A percentile compares a stretch with the other conserved stretches of the same genome.
phyloP scores from a whole-genome alignment of 1,284 basidiomycete species.

The Fereydounia khargensis region DNA sequence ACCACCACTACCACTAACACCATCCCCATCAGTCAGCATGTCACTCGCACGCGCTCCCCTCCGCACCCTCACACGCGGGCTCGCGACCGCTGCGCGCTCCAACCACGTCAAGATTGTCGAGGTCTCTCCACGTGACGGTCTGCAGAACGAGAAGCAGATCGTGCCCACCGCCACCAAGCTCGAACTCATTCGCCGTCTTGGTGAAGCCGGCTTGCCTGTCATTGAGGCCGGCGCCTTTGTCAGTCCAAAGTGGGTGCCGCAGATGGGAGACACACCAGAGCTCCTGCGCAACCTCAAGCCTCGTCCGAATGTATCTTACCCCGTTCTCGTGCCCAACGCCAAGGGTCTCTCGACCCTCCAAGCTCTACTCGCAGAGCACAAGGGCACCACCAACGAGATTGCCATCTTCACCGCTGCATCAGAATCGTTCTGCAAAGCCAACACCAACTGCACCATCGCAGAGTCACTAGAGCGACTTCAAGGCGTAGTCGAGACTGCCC shows the following conservation, averaged over 20 bases:
- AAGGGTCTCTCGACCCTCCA: conserved; percentile 62
- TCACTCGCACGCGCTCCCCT: too few species aligned
- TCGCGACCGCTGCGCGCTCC: too few species aligned
- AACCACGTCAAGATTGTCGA: conserved; percentile 70
- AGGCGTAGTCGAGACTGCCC: conserved; percentile 67
- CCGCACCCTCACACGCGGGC: too few species aligned
- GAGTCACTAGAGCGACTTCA: conserved; percentile 71
- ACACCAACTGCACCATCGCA: conserved; percentile 74
- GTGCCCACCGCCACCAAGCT: conserved; percentile 75
- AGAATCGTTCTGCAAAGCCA: conserved; percentile 77
- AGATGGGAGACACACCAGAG: conserved; percentile 38
- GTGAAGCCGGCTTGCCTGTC: conserved; percentile 68
- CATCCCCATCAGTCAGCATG: too few species aligned
- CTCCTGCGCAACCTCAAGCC: conserved; percentile 67
- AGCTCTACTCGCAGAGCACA: conserved; percentile 9
- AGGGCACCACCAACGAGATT: conserved; percentile 72
- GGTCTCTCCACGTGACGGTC: conserved; percentile 85
- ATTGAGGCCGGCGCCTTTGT: conserved; percentile 92
- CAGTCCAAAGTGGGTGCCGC: conserved; percentile 73
- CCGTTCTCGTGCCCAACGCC: conserved; percentile 82
- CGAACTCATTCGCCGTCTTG: conserved; percentile 75
- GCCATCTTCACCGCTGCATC: conserved; percentile 86
- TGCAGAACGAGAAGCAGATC: conserved; percentile 82
- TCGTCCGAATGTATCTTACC: conserved; percentile 67
- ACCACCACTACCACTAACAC: too few species aligned